Evolutionary conservation across 225 moss, liverwort and hornwort genomes (phyloP), one percentile per base, ranked within the genome.

Genomic region (Bryum argenteum): DNA sequence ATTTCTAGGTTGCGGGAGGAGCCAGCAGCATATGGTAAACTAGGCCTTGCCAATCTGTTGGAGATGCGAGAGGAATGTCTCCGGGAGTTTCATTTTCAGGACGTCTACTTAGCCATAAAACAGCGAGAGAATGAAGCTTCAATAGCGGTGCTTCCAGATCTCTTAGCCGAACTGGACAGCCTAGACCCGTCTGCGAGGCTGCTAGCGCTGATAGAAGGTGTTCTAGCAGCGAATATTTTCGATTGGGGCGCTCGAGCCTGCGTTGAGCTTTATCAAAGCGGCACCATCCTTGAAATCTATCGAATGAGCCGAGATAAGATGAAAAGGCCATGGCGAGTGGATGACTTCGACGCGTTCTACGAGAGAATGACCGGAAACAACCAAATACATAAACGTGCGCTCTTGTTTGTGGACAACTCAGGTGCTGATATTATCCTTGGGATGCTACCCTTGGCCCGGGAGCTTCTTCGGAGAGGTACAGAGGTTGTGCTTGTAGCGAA

Each of bases 241-340:
- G 98, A 98, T 72, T 98, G 98, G 98, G 98, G 98, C 57, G 91
- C 98, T 33, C 92, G 94, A 75, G 98, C 98, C n/a, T 98, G 98
- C 70, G 92, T 98, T 20, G 98, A 91, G 63, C 84, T 98, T 18
- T 98, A 98, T 62, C 91, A 81, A 54, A 98, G 92, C 45, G 98
- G 98, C 60, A 98, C 98, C 9, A 98, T 98, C 18, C 89, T 98
- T 79, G 97, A 98, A 76, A 98, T 98, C 43, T 98, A 98, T 33
- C 76, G 92, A 83, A 94, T 92, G 94, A 94, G 94, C 82, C 89
- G 94, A 63, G 86, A 98, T 62, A 98, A 94, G 76, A 98, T 98
- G 97, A 90, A 85, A 69, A 80, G 97, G 53, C 98, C 98, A 56
- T 98, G 94, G 98, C 83, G 88, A 79, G 91, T 98, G 62, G 98